phyloP scores from a whole-genome alignment of 768 basidiomycete species.

The Lyophyllum semitale region DNA sequence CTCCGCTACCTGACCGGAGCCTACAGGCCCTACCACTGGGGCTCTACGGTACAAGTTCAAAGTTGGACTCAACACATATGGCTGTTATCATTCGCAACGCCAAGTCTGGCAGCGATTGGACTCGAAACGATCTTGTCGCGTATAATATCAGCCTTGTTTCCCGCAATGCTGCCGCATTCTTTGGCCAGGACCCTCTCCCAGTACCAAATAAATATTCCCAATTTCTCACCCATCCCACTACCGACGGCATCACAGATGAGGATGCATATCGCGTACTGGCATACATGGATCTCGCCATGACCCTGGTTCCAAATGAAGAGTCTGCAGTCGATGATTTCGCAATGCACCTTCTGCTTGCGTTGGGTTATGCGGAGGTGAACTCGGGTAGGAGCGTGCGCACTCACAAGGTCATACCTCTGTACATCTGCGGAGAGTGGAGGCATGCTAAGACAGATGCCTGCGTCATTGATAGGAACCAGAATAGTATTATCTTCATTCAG shows the following conservation, averaged over 20 bases:
- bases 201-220: too few relatives aligned
- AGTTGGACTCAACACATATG: too few relatives aligned
- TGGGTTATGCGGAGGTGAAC: conserved; percentile 23
- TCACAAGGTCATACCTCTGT: conserved; percentile 25
- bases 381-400: conserved; percentile 12
- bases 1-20: too few relatives aligned
- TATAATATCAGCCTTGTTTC: conserved; percentile 1
- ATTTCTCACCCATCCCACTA: too few relatives aligned
- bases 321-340: conserved; percentile 24
- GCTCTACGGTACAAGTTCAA: too few relatives aligned
- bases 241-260: too few relatives aligned
- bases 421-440: conserved; percentile 27
- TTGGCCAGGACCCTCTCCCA: not conserved
- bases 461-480: conserved; percentile 21
- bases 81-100: conserved; percentile 1
- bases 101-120: conserved; percentile 12
- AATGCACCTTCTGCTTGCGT: conserved; percentile 22
- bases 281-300: not conserved
- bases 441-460: conserved; percentile 29
- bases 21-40: too few relatives aligned
- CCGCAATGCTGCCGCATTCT: not conserved
- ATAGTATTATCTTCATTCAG: conserved; percentile 24
- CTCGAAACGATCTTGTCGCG: conserved; percentile 1
- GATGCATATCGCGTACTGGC: too few relatives aligned
- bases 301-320: conserved; percentile 14